Evolutionary conservation across 352 stramenopile species (phyloP).

Genomic region (Phytophthora brassicae): DNA sequence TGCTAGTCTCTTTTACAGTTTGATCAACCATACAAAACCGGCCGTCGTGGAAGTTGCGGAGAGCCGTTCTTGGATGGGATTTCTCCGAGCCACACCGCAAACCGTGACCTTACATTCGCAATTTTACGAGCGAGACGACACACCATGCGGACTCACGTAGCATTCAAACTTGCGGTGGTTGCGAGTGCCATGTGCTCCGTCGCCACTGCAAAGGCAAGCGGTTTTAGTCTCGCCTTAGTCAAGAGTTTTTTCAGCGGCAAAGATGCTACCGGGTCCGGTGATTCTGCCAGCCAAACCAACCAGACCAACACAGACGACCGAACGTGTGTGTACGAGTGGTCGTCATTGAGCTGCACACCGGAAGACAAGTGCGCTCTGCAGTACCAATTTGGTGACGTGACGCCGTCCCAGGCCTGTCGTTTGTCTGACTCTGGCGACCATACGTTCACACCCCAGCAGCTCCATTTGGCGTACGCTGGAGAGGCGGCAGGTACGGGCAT

Average conservation of each 20-base stretch:
- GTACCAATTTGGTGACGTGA: slow-evolving; percentile 48
- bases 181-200: slow-evolving; percentile 22
- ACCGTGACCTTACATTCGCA: slow-evolving; percentile 9
- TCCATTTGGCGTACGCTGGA: slow-evolving; percentile 52
- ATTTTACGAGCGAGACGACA: slow-evolving; percentile 22
- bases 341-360: slow-evolving; percentile 27
- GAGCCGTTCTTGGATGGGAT: slow-evolving; percentile 19
- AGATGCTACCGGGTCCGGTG: slow-evolving; percentile 17
- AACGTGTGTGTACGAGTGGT: slow-evolving; percentile 41
- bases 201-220: slow-evolving; percentile 8
- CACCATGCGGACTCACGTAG: slow-evolving; percentile 10
- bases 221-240: slow-evolving; percentile 9
- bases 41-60: neutral
- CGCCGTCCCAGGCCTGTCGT: slow-evolving; percentile 48
- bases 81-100: neutral
- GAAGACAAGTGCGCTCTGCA: slow-evolving; percentile 39
- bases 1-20: neutral
- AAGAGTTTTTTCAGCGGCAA: slow-evolving; percentile 30
- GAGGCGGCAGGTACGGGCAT: slow-evolving; percentile 31
- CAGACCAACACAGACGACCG: slow-evolving; percentile 32
- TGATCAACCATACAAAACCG: neutral
- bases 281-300: slow-evolving; percentile 1
- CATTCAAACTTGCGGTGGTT: slow-evolving; percentile 17
- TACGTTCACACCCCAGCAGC: slow-evolving; percentile 38
- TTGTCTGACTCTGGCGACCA: slow-evolving; percentile 30